phyloP scores from a whole-genome alignment of 257 asterid species.

The Asclepias syriaca region DNA sequence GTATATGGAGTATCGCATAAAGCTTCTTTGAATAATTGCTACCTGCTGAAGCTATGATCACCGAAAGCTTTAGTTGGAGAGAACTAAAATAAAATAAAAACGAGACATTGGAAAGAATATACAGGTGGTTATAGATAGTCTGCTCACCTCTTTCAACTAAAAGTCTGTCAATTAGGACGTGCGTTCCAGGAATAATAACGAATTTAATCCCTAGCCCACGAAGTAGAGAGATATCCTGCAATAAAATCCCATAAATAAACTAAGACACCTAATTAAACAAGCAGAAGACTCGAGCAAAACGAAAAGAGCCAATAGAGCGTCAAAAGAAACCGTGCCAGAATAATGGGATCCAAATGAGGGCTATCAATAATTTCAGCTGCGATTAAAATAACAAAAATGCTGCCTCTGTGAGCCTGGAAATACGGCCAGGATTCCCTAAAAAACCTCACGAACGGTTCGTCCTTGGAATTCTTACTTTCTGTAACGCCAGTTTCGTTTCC shows the following conservation, averaged over 20 bases:
- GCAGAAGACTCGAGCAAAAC: not conserved
- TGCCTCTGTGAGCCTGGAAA: slow-evolving; percentile 83
- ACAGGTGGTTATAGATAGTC: not conserved
- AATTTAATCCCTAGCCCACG: slow-evolving; percentile 93
- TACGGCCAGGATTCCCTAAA: slow-evolving; percentile 94
- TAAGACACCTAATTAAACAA: too few species aligned
- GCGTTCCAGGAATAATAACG: slow-evolving; percentile 95
- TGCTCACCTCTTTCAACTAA: slow-evolving; percentile 63
- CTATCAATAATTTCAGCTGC: slow-evolving; percentile 44
- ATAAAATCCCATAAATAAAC: not conserved
- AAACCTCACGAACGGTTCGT: slow-evolving; percentile 72
- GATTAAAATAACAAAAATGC: slow-evolving; percentile 75
- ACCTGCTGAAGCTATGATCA: not conserved
- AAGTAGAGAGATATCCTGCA: slow-evolving; percentile 87
- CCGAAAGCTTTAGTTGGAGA: not conserved
- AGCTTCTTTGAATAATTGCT: not conserved
- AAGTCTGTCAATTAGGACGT: slow-evolving; percentile 82
- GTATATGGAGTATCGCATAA: not conserved
- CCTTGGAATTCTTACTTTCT: slow-evolving; percentile 30
- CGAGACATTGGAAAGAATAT: not conserved
- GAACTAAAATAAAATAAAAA: not conserved
- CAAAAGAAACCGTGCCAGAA: slow-evolving; percentile 51
- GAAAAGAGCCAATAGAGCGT: not conserved
- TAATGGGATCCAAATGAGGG: slow-evolving; percentile 63
- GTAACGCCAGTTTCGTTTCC: slow-evolving; percentile 40